Base-by-base conservation (phyloP, 2,329 filamentous ascomycete genomes). In the Calonectria pauciramosa region DNA sequence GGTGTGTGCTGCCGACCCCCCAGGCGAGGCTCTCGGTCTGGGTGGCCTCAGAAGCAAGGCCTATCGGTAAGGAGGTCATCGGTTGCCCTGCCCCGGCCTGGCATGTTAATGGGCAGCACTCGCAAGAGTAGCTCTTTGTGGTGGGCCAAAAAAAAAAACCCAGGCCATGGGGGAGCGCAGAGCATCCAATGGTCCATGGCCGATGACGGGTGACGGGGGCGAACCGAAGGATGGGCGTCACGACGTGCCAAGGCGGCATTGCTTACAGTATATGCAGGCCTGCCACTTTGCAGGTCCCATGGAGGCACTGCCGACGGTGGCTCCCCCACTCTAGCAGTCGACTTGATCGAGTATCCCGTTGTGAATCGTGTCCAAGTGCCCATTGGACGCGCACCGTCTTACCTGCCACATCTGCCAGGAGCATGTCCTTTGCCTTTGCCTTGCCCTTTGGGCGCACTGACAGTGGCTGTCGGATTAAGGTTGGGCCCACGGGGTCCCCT, bases 391-490 rank as follows among this genome's bases (percentile, higher is more conserved):
- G 56, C 34, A 20, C 56, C 36, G 56, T 63, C 36, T 63, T 41
- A 63, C 56, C 36, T 63, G 56, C 41, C 56, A 63, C 56, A 63
- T 63, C 34, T 63, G 56, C 56, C 30, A 54, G 26, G 20, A 54
- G 7, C 49, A 14, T 32, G n/a, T 16, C 34, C 7, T 18, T 26
- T 9, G 36, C 6, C 38, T 36, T 16, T 10, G 36, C 6, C 38
- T 36, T 16, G 7, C 20, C 26, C 26, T 13, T 4, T 49, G 16
- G 18, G 13, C 34, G 41, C 64, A 64, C 65, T 64, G 71, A 66
- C 56, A 65, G 20, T 28, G 59, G 68, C 36, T 26, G 68, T 71
- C 38, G 47, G 68, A 56, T 71, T 71, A 71, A 71, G 68, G 68
- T 71, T 66, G 59, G 59, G 23, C 47, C 68, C 59, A 54, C 54